Evolutionary conservation across 805 yeast genomes (phyloP).

Genomic region (Candida germanica): DNA sequence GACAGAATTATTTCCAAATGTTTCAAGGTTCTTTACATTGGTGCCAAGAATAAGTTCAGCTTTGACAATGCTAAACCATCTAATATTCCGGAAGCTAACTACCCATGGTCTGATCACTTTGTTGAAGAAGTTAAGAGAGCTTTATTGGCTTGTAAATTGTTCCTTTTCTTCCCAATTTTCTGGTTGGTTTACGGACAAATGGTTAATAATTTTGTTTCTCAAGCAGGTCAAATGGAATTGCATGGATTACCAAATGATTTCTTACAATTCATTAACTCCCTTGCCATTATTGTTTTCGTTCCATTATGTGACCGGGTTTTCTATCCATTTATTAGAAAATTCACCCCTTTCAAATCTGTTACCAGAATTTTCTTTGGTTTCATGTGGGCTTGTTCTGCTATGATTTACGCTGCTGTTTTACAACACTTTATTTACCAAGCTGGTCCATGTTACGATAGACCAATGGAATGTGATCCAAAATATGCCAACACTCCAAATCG

Average conservation of each 20-base stretch:
- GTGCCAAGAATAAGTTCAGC: constrained; percentile 46
- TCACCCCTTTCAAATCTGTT: constrained; percentile 62
- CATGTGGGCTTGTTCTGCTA: constrained; percentile 58
- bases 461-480: constrained; percentile 45
- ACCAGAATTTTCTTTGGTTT: constrained; percentile 72
- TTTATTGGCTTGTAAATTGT: constrained; percentile 68
- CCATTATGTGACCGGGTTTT: constrained; percentile 64
- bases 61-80: constrained; percentile 60
- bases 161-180: constrained; percentile 66
- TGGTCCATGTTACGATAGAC: constrained; percentile 71
- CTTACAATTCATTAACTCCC: constrained; percentile 71
- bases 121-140: constrained; percentile 73
- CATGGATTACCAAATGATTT: constrained; percentile 82
- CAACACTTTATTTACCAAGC: constrained; percentile 66
- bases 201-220: constrained; percentile 68
- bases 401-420: constrained; percentile 74
- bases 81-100: constrained; percentile 42
- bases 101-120: constrained; percentile 63
- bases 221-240: constrained; percentile 69
- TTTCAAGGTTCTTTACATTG: constrained; percentile 42
- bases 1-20: constrained; percentile 59
- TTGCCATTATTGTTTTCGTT: constrained; percentile 72
- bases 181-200: constrained; percentile 74
- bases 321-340: constrained; percentile 44
- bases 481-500: constrained; percentile 42